Conservation (phyloP, 2,329 filamentous ascomycete genomes). For the Aureobasidium sp. region DNA sequence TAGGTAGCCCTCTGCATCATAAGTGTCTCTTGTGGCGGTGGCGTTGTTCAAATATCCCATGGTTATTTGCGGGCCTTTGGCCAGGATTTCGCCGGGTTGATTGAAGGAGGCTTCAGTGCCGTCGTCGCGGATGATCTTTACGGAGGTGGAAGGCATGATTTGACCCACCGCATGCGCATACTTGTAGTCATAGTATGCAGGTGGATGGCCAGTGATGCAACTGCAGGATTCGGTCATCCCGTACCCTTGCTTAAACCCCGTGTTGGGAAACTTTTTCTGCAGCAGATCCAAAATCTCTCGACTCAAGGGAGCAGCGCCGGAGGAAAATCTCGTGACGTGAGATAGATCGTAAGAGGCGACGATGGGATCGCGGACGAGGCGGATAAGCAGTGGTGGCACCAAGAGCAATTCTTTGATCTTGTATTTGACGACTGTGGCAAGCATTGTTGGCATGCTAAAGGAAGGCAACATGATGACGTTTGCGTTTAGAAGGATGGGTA, state of each 20-base stretch:
- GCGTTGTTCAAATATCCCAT: constrained; percentile 31
- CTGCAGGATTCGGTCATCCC: constrained; percentile 61
- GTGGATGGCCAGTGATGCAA: constrained; percentile 55
- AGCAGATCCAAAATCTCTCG: constrained; percentile 50
- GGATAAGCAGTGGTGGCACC: constrained; percentile 54
- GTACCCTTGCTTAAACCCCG: constrained; percentile 57
- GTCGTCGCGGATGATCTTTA: constrained; percentile 51
- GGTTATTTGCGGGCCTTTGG: constrained; percentile 30
- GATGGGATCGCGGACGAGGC: constrained; percentile 49
- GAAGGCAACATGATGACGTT: constrained; percentile 56
- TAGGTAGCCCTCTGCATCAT: constrained; percentile 42
- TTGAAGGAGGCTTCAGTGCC: constrained; percentile 45
- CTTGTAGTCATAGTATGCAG: constrained; percentile 47
- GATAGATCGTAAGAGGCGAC: constrained; percentile 49
- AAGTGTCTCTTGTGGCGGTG: constrained; percentile 33
- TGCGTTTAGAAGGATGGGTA: constrained; percentile 56
- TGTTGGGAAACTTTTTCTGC: constrained; percentile 48
- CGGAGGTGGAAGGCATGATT: constrained; percentile 50
- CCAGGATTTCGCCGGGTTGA: constrained; percentile 43
- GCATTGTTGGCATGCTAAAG: constrained; percentile 55
- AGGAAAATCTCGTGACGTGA: constrained; percentile 48
- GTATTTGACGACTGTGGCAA: constrained; percentile 45
- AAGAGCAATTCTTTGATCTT: constrained; percentile 49
- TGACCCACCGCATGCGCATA: constrained; percentile 50
- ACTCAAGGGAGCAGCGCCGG: constrained; percentile 48